These are phyloP conservation scores for Ophiostoma tasmaniense DNA, from an alignment of 2,329 filamentous ascomycete species.

Conservation along the genomic window DNA sequence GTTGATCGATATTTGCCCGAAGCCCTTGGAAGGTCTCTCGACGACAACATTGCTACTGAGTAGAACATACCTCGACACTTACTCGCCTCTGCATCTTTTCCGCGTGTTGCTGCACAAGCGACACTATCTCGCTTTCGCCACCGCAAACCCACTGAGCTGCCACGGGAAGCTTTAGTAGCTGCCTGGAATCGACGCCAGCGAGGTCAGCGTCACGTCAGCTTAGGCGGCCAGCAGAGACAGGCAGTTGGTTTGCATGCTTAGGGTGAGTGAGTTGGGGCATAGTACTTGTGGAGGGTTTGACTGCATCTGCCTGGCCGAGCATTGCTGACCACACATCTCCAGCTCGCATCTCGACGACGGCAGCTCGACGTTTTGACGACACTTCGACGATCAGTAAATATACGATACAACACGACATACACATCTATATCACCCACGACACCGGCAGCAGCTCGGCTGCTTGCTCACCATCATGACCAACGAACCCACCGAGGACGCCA, in stretches of 20 bases:
- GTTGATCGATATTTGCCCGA: background rate
- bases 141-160: background rate
- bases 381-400: background rate
- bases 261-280: background rate
- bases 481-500: slow-evolving; percentile 30
- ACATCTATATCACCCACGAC: background rate
- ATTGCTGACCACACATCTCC: background rate
- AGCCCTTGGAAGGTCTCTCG: background rate
- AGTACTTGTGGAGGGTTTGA: background rate
- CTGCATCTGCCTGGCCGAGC: background rate
- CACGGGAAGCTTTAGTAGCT: background rate
- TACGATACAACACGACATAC: background rate
- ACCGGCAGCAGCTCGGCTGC: background rate
- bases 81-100: background rate
- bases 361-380: slow-evolving; percentile 10
- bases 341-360: background rate
- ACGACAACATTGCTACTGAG: background rate
- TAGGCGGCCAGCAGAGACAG: background rate
- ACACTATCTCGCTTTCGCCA: background rate
- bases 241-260: too few species aligned
- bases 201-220: background rate
- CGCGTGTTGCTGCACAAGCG: background rate
- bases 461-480: slow-evolving; percentile 16
- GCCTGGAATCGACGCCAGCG: background rate
- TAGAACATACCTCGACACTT: background rate